phyloP scores from a whole-genome alignment of 1,139 yeast species.

The Taphrina sp. region DNA sequence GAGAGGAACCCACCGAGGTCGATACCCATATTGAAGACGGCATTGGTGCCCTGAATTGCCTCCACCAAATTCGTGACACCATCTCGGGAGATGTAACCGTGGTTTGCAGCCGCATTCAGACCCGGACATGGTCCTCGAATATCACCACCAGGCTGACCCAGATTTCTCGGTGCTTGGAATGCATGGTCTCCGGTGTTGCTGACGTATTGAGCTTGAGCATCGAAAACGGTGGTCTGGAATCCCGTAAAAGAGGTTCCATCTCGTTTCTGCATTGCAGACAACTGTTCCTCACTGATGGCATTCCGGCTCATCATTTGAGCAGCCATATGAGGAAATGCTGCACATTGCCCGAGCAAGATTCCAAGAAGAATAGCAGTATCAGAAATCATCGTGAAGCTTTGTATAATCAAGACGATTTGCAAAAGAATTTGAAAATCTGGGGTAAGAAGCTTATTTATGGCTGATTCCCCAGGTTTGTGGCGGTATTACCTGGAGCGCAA shows the following conservation, averaged over 20 bases:
- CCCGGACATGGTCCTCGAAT: conserved; percentile 32
- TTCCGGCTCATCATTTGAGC: no score
- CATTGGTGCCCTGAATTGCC: conserved; percentile 26
- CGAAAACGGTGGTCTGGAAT: conserved; percentile 14
- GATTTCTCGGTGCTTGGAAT: conserved; percentile 22
- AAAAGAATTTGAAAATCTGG: no score
- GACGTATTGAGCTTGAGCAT: conserved; percentile 23
- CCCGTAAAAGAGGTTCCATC: conserved; percentile 28
- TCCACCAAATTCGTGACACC: conserved; percentile 24
- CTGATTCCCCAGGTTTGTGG: no score
- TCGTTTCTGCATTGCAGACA: no score
- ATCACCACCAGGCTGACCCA: conserved; percentile 17
- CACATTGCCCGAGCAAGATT: no score
- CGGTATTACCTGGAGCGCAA: no score
- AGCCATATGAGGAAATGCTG: no score
- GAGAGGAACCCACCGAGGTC: conserved; percentile 29
- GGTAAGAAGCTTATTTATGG: no score
- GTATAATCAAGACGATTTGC: no score
- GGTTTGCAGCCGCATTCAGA: conserved; percentile 28
- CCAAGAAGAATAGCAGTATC: no score
- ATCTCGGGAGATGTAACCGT: conserved; percentile 21
- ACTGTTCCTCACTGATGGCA: no score
- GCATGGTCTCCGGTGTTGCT: conserved; percentile 17
- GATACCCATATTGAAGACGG: conserved; percentile 28
- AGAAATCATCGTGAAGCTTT: no score